Conservation (phyloP, 208 protist genomes). For the Naegleria fowleri region DNA sequence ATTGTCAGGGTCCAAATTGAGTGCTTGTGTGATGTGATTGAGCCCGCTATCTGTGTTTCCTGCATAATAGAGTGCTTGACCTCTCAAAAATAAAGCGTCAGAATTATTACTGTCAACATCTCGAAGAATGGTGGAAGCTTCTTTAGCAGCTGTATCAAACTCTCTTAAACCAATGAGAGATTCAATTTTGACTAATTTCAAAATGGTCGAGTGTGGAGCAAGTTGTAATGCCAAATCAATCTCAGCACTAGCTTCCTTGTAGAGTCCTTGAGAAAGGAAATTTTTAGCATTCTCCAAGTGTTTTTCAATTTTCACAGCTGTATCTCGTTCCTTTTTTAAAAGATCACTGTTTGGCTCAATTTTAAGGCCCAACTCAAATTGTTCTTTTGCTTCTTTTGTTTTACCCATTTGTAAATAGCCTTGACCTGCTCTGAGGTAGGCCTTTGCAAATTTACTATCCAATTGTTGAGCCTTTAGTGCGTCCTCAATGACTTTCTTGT, state of each 20-base stretch:
- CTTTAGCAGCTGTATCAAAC: conserved; percentile 47
- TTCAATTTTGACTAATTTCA: conserved; percentile 35
- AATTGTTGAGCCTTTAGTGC: neutral
- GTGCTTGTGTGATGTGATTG: neutral
- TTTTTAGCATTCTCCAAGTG: conserved; percentile 45
- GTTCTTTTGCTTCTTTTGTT: neutral
- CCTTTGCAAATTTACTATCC: conserved; percentile 3
- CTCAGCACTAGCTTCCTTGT: conserved; percentile 44
- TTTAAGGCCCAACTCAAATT: neutral
- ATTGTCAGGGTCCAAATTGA: conserved; percentile 8
- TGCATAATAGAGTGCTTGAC: conserved; percentile 42
- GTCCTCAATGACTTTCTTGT: conserved; percentile 44
- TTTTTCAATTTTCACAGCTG: neutral
- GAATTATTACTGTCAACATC: conserved; percentile 37
- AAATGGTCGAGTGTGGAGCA: conserved; percentile 33
- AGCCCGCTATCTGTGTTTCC: conserved; percentile 37
- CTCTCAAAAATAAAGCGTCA: neutral
- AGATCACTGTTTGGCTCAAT: neutral
- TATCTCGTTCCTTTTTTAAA: neutral
- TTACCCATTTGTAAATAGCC: neutral
- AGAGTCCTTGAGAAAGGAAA: conserved; percentile 54
- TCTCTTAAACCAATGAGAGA: conserved; percentile 51
- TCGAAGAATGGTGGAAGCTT: conserved; percentile 23
- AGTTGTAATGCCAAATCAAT: conserved; percentile 40
- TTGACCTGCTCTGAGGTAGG: neutral